A percentile compares a stretch with the other conserved stretches of the same genome.
phyloP scores from a whole-genome alignment of 208 protist genomes.

The Leishmania major region DNA sequence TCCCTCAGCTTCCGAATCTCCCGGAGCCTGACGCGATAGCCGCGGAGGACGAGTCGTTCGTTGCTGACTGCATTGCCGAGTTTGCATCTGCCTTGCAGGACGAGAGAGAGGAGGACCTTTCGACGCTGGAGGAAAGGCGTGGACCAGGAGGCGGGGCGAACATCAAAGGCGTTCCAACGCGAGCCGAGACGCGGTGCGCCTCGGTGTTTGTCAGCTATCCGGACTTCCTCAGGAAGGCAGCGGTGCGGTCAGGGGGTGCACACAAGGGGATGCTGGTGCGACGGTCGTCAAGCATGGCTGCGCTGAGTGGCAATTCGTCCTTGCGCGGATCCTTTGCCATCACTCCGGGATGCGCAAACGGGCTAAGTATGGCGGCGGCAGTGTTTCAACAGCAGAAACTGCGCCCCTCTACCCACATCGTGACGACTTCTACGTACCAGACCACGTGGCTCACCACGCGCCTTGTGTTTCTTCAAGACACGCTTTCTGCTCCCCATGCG shows the following conservation, averaged over 20 bases:
- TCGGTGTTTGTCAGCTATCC: conserved; percentile 29
- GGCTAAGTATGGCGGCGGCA: background rate
- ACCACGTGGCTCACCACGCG: conserved; percentile 60
- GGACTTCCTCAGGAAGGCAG: conserved; percentile 20
- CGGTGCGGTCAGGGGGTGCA: conserved; percentile 17
- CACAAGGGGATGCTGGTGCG: conserved; percentile 21
- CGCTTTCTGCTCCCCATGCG: conserved; percentile 34
- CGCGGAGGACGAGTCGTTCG: conserved; percentile 29
- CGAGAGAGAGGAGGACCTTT: conserved; percentile 33
- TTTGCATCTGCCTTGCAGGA: conserved; percentile 29
- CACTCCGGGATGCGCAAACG: background rate
- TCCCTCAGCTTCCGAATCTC: conserved; percentile 12
- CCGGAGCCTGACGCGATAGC: conserved; percentile 22
- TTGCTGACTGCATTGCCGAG: conserved; percentile 49
- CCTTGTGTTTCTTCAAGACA: conserved; percentile 22
- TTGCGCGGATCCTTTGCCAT: conserved; percentile 8
- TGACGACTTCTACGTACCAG: conserved; percentile 41
- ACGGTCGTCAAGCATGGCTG: conserved; percentile 3
- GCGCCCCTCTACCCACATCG: background rate
- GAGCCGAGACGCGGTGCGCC: conserved; percentile 13
- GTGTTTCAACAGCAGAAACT: conserved; percentile 3
- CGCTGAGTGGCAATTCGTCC: conserved; percentile 17
- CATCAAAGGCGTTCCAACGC: conserved; percentile 4
- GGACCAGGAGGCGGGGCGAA: background rate
- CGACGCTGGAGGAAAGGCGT: conserved; percentile 5